A percentile compares a stretch with the other conserved stretches of the same genome.
Conservation (phyloP, 495 filamentous ascomycete species). For the Bacidia gigantensis region DNA sequence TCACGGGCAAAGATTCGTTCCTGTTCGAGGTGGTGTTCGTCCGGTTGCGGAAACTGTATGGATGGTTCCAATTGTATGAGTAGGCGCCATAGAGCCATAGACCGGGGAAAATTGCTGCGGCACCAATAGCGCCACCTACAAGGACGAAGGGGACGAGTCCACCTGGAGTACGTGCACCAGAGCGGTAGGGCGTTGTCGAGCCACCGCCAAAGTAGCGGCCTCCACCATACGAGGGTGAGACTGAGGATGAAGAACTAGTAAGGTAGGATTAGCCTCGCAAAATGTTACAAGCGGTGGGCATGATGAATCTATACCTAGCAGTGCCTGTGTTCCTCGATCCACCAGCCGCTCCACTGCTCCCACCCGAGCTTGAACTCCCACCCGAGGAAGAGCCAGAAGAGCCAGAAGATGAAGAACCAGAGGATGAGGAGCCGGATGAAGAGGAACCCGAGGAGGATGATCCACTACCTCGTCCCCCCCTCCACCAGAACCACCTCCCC, state of each 20-base stretch:
- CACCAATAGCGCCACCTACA: constrained; percentile 38
- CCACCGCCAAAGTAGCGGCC: constrained; percentile 72
- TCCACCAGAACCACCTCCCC: constrained; percentile 31
- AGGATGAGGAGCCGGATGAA: constrained; percentile 18
- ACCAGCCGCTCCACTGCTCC: constrained; percentile 9
- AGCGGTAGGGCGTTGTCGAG: constrained; percentile 47
- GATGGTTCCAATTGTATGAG: constrained; percentile 49
- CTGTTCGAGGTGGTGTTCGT: constrained; percentile 27
- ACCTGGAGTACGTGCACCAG: constrained; percentile 42
- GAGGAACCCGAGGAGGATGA: constrained; percentile 19
- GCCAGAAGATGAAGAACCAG: constrained; percentile 17
- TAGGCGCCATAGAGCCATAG: constrained; percentile 54
- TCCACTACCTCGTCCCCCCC: constrained; percentile 22
- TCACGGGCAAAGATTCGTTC: constrained; percentile 58
- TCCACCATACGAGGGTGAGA: constrained; percentile 45
- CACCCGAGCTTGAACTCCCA: constrained; percentile 17
- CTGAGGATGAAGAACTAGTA: constrained; percentile 48
- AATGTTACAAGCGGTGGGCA: not conserved
- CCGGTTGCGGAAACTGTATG: constrained; percentile 49
- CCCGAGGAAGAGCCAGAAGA: constrained; percentile 17
- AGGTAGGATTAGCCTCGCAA: too few species aligned
- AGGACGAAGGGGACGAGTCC: constrained; percentile 48
- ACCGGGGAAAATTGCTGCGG: constrained; percentile 34
- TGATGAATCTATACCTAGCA: constrained; percentile 6
- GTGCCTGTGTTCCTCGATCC: constrained; percentile 14